Evolutionary conservation across 345 rosid species (phyloP).

Genomic region (Rhodomyrtus tomentosa): DNA sequence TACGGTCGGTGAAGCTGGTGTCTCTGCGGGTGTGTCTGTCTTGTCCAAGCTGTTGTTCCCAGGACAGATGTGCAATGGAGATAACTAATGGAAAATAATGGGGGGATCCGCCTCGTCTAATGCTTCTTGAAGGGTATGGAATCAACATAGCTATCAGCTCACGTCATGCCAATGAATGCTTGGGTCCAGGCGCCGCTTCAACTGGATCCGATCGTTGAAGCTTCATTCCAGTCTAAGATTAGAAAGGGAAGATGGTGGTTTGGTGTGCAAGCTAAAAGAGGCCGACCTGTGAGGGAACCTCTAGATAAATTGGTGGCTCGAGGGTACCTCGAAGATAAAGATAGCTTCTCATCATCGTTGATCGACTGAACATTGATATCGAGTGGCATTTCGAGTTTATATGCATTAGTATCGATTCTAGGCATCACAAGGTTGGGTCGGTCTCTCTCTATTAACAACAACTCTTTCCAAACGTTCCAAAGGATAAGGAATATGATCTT

Average conservation of each 20-base stretch:
- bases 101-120: neutral
- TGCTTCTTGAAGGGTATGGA: neutral
- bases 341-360: neutral
- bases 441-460: neutral
- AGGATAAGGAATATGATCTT: neutral
- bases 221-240: neutral
- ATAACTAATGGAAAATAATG: neutral
- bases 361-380: neutral
- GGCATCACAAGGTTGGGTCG: neutral
- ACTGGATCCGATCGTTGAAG: neutral
- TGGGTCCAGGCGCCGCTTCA: neutral
- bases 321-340: neutral
- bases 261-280: neutral
- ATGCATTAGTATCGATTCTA: neutral
- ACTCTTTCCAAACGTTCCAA: neutral
- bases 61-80: neutral
- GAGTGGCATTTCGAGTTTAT: neutral
- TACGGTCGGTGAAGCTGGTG: neutral
- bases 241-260: neutral
- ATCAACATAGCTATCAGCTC: neutral
- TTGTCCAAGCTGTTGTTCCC: neutral
- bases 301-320: neutral
- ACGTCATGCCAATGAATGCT: neutral
- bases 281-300: neutral
- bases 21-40: neutral